Conservation (phyloP, 2,329 filamentous ascomycete genomes). For the Penicillium sp. region DNA sequence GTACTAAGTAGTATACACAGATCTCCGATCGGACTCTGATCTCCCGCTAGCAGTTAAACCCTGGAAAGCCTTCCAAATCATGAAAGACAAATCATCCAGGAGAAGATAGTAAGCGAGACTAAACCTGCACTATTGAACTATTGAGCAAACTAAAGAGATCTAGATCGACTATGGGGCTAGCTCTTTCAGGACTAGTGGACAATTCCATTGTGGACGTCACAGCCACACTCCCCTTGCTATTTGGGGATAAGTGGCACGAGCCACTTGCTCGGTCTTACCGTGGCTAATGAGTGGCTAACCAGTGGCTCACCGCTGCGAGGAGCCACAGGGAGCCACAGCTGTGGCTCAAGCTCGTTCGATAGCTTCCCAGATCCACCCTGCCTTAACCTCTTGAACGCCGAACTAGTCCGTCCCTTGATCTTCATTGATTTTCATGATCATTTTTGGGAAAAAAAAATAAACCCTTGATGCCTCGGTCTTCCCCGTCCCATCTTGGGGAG, state of each 20-base stretch:
- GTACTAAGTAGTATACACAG: not conserved
- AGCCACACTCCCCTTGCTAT: conserved; percentile 17
- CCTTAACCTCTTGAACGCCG: conserved; percentile 13
- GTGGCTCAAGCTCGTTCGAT: conserved; percentile 19
- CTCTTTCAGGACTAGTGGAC: not conserved
- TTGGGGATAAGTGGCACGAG: conserved; percentile 16
- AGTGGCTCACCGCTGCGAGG: conserved; percentile 20
- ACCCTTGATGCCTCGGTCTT: conserved; percentile 21
- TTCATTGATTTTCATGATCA: conserved; percentile 19
- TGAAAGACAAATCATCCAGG: conserved; percentile 1
- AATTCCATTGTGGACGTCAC: conserved; percentile 5
- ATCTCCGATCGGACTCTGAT: not conserved
- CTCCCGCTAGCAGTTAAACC: not conserved
- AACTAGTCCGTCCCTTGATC: conserved; percentile 29
- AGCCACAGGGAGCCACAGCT: conserved; percentile 4
- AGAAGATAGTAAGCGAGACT: conserved; percentile 4
- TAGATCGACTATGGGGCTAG: conserved; percentile 3
- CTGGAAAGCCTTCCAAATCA: conserved; percentile 19
- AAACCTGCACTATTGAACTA: conserved; percentile 5
- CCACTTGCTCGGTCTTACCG: conserved; percentile 23
- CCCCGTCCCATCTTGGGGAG: conserved; percentile 8
- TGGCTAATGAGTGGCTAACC: conserved; percentile 12
- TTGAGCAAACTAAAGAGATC: conserved; percentile 2
- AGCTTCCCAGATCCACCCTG: conserved; percentile 20
- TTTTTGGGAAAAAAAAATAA: conserved; percentile 10